Evolutionary conservation across 2,329 filamentous ascomycete genomes (phyloP).

Genomic region (Dactylella cylindrospora): DNA sequence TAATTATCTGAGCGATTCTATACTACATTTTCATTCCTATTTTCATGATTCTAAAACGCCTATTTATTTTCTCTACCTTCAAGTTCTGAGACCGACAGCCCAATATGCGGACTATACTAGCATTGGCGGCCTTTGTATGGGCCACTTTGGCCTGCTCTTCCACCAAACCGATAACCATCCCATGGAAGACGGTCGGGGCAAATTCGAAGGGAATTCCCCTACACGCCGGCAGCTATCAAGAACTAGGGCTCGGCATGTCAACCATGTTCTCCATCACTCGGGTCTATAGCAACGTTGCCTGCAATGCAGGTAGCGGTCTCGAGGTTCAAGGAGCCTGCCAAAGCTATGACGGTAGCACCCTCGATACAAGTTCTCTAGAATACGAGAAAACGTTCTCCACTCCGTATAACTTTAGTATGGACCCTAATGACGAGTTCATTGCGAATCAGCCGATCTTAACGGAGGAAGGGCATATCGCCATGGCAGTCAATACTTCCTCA

Average conservation of each 20-base stretch:
- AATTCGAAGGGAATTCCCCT: neutral
- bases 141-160: slow-evolving; percentile 4
- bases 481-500: neutral
- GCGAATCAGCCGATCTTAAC: neutral
- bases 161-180: neutral
- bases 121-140: too few relatives aligned
- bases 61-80: too few relatives aligned
- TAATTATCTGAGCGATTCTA: too few relatives aligned
- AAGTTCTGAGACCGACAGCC: too few relatives aligned
- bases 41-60: too few relatives aligned
- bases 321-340: neutral
- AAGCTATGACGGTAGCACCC: neutral
- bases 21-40: too few relatives aligned
- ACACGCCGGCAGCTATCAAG: neutral
- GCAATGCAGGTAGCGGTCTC: neutral
- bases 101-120: too few relatives aligned
- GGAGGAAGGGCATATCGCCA: neutral
- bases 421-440: slow-evolving; percentile 8
- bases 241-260: slow-evolving; percentile 1
- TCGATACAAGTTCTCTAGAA: neutral
- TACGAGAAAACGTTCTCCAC: neutral
- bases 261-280: slow-evolving; percentile 3
- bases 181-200: neutral
- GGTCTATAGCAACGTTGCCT: neutral
- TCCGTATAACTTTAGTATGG: neutral